Base-by-base conservation (phyloP, 148 eudicot genomes). In the Limonium bicolor region DNA sequence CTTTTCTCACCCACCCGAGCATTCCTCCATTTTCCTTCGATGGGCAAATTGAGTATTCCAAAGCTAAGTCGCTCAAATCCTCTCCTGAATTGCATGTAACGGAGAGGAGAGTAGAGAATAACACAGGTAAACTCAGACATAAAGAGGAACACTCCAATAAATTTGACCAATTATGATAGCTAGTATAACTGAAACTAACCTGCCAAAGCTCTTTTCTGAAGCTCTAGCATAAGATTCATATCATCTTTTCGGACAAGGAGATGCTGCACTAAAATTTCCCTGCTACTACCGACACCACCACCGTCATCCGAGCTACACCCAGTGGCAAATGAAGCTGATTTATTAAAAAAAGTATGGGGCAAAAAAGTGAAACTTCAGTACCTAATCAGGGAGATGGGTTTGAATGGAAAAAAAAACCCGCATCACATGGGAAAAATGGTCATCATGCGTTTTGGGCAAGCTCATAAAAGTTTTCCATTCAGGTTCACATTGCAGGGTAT, bases 1-100 rank as follows among this genome's bases (percentile, higher is more conserved):
- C 97, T 73, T 63, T 77, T 64, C 67, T 70, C 61, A 88, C 97
- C 95, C 97, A 88, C 24, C 97, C 97, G 64, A 88, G 97, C 87
- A 83, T 80, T 29, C 95, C 97, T n/a, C 94, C 97, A 41, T 83
- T 77, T 33, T 74, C 77, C 52, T 88, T 88, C 20, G 97, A 88
- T 2, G 97, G 95, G 44, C 95, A 88, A 21, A 72, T 55, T 1
- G 95, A 88, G 56, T 84, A 67, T 30, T 83, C 92, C 50, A 68
- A 68, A 54, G 97, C 94, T 53, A 88, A 71, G 49, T 80, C 97
- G 68, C 94, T 71, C 31, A 88, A 55, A 58, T 83, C 97, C 67
- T 88, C 92, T 24, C 97, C 97, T 88, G 54, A 36, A n/a, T n/a
- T n/a, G n/a, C n/a, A n/a, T n/a, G n/a, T n/a, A n/a, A n/a, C n/a